Base-by-base conservation (phyloP, 2,329 filamentous ascomycete genomes). In the Lasiodiplodia sp. region DNA sequence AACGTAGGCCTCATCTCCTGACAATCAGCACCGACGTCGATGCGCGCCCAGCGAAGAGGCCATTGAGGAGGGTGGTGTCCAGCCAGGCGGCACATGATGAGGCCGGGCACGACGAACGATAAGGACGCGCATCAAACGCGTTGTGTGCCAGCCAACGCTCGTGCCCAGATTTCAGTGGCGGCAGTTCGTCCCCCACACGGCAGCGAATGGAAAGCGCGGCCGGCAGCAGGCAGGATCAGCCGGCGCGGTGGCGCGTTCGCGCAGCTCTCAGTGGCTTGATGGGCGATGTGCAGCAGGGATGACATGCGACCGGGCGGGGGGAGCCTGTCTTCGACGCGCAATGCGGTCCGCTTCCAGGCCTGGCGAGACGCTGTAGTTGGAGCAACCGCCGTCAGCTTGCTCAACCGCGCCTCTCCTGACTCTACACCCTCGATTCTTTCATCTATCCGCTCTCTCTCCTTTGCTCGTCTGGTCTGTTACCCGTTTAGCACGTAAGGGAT, bases 1-100 rank as follows among this genome's bases (percentile, higher is more conserved):
- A 34, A 52, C 60, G 60, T 64, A 64, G 11, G 60, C 47, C 47
- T 64, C 60, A 64, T 64, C 60, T 64, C 60, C 60, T 51, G 60
- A 38, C 28, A 18, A 8, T 14, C 23, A 21, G 58, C 58, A 62
- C n/a, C 58, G 53, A 31, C 53, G 53, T 12, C 28, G 53, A 40
- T 38, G 55, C 23, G 37, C 31, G 55, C 55, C 25, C 55, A 18
- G 55, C n/a, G 5, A 37, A 34, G 28, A 7, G 1, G 7, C 25
- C 25, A 18, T 3, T 5, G 38, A 14, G 3, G 38, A 44, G 40
- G 7, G 7, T 28, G 53, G 25, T 18, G 53, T 16, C 12, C 0
- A 16, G 28, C 56, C 10, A 12, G 16, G 28, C 25, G 44, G 44
- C 31, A 38, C 38, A 38, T 37, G 60, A 37, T 34, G 40, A 49